Conservation (phyloP, 345 rosid species). For the Stellera chamaejasme region DNA sequence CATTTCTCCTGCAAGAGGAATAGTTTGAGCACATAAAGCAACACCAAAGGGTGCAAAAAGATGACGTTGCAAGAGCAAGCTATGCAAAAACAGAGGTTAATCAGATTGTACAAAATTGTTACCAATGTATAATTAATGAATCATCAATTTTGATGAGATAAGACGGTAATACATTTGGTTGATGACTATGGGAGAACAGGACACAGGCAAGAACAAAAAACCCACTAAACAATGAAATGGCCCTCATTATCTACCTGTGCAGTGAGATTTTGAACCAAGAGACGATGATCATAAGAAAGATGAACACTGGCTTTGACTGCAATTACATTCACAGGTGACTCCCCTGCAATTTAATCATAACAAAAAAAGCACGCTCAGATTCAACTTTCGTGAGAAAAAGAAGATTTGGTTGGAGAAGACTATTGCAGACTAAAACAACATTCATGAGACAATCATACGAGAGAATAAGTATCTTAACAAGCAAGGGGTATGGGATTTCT, state of each 20-base stretch:
- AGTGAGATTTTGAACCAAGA: constrained; percentile 81
- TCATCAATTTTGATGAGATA: too few species aligned
- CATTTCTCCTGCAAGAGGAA: too few species aligned
- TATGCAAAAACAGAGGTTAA: too few species aligned
- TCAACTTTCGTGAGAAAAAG: neutral
- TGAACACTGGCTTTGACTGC: constrained; percentile 78
- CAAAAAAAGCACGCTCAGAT: constrained; percentile 15
- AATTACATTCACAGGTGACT: constrained; percentile 44
- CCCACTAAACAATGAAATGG: neutral
- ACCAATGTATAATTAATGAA: too few species aligned
- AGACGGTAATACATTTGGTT: too few species aligned
- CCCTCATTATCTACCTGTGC: constrained; percentile 33
- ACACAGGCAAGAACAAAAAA: neutral
- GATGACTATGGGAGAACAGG: neutral
- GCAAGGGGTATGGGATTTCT: too few species aligned
- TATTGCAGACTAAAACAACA: neutral
- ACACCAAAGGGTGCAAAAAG: too few species aligned
- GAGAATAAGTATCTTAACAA: too few species aligned
- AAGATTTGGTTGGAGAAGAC: neutral
- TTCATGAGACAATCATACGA: too few species aligned
- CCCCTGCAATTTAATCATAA: constrained; percentile 37
- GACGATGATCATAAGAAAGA: constrained; percentile 61
- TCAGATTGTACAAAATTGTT: too few species aligned
- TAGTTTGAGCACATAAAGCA: too few species aligned
- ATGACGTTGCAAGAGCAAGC: too few species aligned